These are phyloP conservation scores for Lippia alba DNA, from an alignment of 305 asterid genomes.

Conservation along the genomic window DNA sequence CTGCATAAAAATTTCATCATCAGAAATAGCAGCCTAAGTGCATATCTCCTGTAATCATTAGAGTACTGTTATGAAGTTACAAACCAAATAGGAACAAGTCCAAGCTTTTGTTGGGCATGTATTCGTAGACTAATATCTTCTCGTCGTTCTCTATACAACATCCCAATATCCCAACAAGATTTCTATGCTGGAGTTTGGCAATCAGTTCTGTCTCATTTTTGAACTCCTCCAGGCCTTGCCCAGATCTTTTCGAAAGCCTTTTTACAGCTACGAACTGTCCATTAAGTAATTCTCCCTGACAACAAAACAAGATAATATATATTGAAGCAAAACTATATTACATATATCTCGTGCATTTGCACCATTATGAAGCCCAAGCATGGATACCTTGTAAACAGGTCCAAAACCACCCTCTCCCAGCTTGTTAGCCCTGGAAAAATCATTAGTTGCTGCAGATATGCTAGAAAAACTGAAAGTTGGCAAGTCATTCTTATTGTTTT, in stretches of 20 bases:
- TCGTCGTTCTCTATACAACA: too few species aligned
- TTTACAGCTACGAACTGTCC: neutral
- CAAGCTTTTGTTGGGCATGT: neutral
- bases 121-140: neutral
- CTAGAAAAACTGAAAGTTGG: constrained; percentile 28
- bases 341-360: neutral
- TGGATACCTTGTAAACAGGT: neutral
- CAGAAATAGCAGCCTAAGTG: neutral
- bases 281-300: neutral
- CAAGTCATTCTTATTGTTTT: constrained; percentile 8
- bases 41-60: neutral
- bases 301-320: neutral
- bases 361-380: too few species aligned
- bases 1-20: neutral
- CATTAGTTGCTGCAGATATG: constrained; percentile 20
- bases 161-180: neutral
- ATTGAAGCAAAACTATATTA: neutral
- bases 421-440: constrained; percentile 33
- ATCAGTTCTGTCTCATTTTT: neutral
- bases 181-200: neutral
- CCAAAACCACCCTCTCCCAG: constrained; percentile 15
- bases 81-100: neutral
- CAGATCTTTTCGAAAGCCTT: neutral
- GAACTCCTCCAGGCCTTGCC: neutral
- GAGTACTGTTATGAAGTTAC: neutral